A percentile compares a stretch with the other conserved stretches of the same genome.
Conservation (phyloP, 805 yeast species). For the Teunomyces stri region DNA sequence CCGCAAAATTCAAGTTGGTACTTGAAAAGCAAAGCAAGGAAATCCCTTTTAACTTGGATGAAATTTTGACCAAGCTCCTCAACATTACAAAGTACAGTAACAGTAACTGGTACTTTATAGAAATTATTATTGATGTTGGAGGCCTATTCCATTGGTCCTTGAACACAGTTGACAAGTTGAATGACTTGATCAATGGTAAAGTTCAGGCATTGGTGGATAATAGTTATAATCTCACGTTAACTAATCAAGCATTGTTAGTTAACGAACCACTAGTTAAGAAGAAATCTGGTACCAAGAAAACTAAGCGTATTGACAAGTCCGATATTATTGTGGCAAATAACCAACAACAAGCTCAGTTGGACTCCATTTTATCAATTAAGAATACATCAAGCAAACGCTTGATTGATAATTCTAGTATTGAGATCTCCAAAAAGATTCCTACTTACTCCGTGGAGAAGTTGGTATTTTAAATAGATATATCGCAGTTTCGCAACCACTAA, state of each 20-base stretch:
- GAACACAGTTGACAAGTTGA: conserved; percentile 46
- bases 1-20: conserved; percentile 42
- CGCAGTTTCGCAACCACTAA: background rate
- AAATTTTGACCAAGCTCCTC: conserved; percentile 29
- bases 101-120: conserved; percentile 55
- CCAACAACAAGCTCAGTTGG: conserved; percentile 29
- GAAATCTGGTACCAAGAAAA: conserved; percentile 24
- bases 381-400: conserved; percentile 26
- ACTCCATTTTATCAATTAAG: conserved; percentile 32
- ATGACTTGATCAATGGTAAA: conserved; percentile 44
- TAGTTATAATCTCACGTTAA: conserved; percentile 45
- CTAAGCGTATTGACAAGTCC: conserved; percentile 14
- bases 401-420: conserved; percentile 26
- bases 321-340: conserved; percentile 23
- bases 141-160: conserved; percentile 67
- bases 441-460: conserved; percentile 53
- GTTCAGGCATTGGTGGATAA: conserved; percentile 44
- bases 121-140: conserved; percentile 66
- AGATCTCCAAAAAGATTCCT: conserved; percentile 46
- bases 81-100: conserved; percentile 43
- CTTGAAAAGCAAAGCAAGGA: conserved; percentile 25
- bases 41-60: conserved; percentile 34
- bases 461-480: conserved; percentile 22
- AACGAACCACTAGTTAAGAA: conserved; percentile 22
- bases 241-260: conserved; percentile 41